Conservation (phyloP, 2,329 filamentous ascomycete species). For the Fusarium globosum region DNA sequence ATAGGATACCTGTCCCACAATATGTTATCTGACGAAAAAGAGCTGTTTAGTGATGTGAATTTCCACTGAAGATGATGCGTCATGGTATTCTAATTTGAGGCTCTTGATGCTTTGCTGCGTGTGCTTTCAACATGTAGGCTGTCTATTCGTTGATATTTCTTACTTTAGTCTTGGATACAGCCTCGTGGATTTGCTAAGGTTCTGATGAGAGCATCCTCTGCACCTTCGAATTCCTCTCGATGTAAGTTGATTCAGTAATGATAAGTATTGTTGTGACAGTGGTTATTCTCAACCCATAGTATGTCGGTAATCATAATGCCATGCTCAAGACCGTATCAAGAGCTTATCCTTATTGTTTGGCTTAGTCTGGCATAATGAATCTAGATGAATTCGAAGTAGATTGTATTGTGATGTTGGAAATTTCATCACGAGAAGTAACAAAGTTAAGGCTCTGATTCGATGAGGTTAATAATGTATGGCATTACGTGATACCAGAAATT, state of each 20-base stretch:
- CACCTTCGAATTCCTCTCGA: background rate
- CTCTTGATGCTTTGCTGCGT: background rate
- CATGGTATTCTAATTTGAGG: background rate
- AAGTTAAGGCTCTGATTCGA: background rate
- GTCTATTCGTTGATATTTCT: background rate
- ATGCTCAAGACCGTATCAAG: background rate
- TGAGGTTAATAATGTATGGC: background rate
- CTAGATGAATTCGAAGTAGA: background rate
- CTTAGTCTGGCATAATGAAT: background rate
- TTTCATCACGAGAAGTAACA: too few relatives aligned
- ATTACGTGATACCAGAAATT: background rate
- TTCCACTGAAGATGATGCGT: background rate
- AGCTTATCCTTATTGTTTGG: background rate
- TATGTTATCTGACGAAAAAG: background rate
- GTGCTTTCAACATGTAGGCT: background rate
- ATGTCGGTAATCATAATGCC: background rate
- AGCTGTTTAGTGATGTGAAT: background rate
- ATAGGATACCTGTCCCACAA: background rate
- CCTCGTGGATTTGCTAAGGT: background rate
- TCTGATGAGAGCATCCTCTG: background rate
- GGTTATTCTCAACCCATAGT: background rate
- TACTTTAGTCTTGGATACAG: background rate
- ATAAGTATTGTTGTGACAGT: background rate
- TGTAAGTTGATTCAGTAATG: too few relatives aligned
- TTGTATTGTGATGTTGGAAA: background rate